These are phyloP conservation scores for Cordyceps tenuipes DNA, from an alignment of 2,329 filamentous ascomycete genomes.

Conservation along the genomic window DNA sequence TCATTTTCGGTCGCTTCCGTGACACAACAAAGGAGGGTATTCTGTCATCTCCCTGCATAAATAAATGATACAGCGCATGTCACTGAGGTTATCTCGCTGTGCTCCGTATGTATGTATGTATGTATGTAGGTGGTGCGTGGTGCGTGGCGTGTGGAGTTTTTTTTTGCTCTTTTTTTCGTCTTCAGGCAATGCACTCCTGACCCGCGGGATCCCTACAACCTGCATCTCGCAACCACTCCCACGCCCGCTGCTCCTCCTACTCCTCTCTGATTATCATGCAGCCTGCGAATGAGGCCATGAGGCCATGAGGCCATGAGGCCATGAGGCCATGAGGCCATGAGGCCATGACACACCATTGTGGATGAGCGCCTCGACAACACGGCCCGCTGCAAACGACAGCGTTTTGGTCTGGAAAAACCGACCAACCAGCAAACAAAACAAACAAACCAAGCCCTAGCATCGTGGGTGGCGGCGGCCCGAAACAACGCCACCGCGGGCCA, in stretches of 20 bases:
- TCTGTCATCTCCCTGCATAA: no score
- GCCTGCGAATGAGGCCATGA: background rate
- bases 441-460: background rate
- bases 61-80: no score
- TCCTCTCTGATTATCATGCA: no score
- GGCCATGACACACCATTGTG: background rate
- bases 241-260: no score
- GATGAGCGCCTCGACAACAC: background rate
- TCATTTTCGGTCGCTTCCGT: background rate
- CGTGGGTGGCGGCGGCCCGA: background rate
- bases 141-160: background rate
- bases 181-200: background rate
- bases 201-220: no score
- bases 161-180: no score
- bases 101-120: no score
- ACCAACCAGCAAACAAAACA: background rate
- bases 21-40: background rate
- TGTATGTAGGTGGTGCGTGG: background rate
- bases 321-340: background rate
- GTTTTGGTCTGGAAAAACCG: background rate
- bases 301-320: background rate
- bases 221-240: no score
- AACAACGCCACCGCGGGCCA: background rate
- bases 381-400: background rate
- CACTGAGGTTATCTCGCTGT: no score